Evolutionary conservation across 352 stramenopile species (phyloP).

Genomic region (Aphanomyces invadans): DNA sequence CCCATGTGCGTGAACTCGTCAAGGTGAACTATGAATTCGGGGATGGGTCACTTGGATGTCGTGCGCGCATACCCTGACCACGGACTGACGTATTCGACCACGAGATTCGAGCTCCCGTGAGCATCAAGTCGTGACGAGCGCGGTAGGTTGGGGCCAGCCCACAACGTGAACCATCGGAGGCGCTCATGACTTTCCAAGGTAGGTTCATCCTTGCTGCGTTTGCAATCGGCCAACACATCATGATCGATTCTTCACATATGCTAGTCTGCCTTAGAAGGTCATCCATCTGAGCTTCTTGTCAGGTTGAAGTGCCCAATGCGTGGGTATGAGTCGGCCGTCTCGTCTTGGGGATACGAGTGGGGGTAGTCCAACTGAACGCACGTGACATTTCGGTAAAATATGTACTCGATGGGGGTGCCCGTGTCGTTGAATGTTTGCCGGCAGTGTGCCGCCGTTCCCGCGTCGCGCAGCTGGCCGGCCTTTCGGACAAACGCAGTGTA

Average conservation of each 20-base stretch:
- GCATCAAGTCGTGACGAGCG: no score
- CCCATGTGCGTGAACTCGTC: no score
- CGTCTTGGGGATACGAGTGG: not conserved
- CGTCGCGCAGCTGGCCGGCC: not conserved
- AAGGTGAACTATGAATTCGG: no score
- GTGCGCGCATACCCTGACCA: no score
- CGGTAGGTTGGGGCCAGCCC: no score
- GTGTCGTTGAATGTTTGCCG: not conserved
- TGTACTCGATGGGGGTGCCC: constrained; percentile 17
- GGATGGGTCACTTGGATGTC: no score
- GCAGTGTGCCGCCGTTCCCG: not conserved
- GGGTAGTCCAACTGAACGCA: constrained; percentile 23
- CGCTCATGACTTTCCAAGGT: no score
- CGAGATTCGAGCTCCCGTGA: no score
- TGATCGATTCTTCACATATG: not conserved
- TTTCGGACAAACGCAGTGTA: not conserved
- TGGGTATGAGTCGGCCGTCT: constrained; percentile 17
- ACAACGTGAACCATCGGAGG: no score
- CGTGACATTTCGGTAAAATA: constrained; percentile 16
- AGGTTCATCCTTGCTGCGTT: no score
- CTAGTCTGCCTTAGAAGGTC: not conserved
- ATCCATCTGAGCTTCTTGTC: not conserved
- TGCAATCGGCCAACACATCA: no score
- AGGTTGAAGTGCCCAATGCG: constrained; percentile 16
- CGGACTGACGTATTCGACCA: no score